Percentiles rank a stretch among this genome's conserved stretches.
These are phyloP conservation scores for Colletotrichum endophyticum DNA, from an alignment of 2,329 filamentous ascomycete genomes.

Conservation along the genomic window DNA sequence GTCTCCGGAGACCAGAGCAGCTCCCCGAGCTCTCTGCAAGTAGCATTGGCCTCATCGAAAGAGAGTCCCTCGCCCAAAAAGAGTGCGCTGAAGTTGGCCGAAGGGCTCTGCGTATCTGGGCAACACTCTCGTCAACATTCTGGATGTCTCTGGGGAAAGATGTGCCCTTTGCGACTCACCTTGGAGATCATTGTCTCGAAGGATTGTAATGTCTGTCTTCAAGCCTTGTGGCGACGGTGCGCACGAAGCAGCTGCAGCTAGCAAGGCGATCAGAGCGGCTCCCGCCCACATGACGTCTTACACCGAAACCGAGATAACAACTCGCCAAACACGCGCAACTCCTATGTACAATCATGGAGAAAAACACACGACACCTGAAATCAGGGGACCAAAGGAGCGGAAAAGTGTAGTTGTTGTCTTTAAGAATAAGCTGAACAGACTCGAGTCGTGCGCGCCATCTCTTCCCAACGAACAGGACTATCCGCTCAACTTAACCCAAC, in stretches of 20 bases:
- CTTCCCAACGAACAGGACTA: neutral
- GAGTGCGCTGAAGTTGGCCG: slow-evolving; percentile 37
- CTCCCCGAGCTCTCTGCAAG: slow-evolving; percentile 43
- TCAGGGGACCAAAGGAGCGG: neutral
- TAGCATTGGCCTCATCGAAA: slow-evolving; percentile 30
- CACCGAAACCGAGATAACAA: slow-evolving; percentile 2
- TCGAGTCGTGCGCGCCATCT: neutral
- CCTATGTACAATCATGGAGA: neutral
- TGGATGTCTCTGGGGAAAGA: neutral
- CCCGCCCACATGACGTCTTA: slow-evolving; percentile 7
- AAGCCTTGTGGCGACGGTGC: slow-evolving; percentile 38
- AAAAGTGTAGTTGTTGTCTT: neutral
- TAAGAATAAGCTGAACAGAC: neutral
- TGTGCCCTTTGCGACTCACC: slow-evolving; percentile 27
- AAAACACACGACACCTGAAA: neutral
- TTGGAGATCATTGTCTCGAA: slow-evolving; percentile 46
- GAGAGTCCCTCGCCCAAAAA: slow-evolving; percentile 32
- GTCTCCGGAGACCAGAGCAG: slow-evolving; percentile 38
- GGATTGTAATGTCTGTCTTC: slow-evolving; percentile 39
- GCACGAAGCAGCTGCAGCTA: slow-evolving; percentile 24
- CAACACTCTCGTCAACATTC: neutral
- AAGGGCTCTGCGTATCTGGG: slow-evolving; percentile 35
- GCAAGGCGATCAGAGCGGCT: slow-evolving; percentile 17
- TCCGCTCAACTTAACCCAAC: neutral
- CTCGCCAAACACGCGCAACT: neutral